These are phyloP conservation scores for Mycena albidolilacea DNA, from an alignment of 768 basidiomycete species.

Conservation along the genomic window DNA sequence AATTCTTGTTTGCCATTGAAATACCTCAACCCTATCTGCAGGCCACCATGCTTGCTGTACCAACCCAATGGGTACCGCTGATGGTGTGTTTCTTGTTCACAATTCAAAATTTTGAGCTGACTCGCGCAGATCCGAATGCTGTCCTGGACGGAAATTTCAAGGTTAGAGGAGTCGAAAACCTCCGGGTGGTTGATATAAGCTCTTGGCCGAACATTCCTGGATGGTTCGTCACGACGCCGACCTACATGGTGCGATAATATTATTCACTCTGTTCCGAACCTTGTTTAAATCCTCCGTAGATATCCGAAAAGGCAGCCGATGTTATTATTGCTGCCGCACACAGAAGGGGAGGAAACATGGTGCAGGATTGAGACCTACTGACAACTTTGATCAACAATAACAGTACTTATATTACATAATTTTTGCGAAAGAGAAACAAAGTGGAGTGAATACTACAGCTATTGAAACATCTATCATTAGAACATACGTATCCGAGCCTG, in stretches of 20 bases:
- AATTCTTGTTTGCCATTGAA: neutral
- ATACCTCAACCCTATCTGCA: constrained; percentile 11
- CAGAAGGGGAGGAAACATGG: too few relatives aligned
- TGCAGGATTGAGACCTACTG: too few relatives aligned
- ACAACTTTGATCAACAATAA: too few relatives aligned
- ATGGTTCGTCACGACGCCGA: constrained; percentile 50
- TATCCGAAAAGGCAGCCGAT: too few relatives aligned
- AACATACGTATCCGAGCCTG: too few relatives aligned
- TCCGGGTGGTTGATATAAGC: constrained; percentile 51
- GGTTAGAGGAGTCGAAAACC: constrained; percentile 47
- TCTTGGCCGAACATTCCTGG: constrained; percentile 50
- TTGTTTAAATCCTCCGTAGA: too few relatives aligned
- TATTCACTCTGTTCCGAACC: too few relatives aligned
- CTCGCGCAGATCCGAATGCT: constrained; percentile 44
- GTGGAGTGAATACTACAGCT: too few relatives aligned
- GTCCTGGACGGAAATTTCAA: constrained; percentile 50
- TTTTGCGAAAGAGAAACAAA: too few relatives aligned
- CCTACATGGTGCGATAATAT: constrained; percentile 45
- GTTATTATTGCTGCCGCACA: too few relatives aligned
- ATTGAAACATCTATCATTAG: too few relatives aligned
- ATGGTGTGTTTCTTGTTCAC: constrained; percentile 39
- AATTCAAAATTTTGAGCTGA: neutral
- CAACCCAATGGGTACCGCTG: constrained; percentile 44
- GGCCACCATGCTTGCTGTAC: constrained; percentile 50
- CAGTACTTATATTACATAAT: too few relatives aligned